Evolutionary conservation across 495 filamentous ascomycete species (phyloP).

Genomic region (Penicillium nucicola): DNA sequence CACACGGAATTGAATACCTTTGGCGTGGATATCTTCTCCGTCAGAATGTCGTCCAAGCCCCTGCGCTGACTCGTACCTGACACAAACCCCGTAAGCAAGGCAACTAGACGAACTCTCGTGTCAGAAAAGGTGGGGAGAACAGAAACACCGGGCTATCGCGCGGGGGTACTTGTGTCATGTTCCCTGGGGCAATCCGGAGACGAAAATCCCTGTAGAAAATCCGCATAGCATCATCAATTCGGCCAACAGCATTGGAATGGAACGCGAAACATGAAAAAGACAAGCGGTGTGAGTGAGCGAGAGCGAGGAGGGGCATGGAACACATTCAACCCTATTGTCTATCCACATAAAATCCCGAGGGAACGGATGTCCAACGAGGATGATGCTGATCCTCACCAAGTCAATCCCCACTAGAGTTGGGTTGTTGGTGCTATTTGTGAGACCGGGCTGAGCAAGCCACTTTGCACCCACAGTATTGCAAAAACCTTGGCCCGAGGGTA

Average conservation of each 20-base stretch:
- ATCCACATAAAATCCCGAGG: conserved; percentile 22
- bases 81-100: background rate
- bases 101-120: background rate
- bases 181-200: background rate
- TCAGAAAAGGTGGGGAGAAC: background rate
- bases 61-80: background rate
- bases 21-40: conserved; percentile 14
- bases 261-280: background rate
- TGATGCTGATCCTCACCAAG: conserved; percentile 20
- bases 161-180: conserved; percentile 4
- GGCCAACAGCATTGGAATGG: background rate
- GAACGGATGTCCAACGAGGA: conserved; percentile 24
- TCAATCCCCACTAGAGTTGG: conserved; percentile 17
- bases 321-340: conserved; percentile 3
- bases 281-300: conserved; percentile 23
- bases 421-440: conserved; percentile 8
- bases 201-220: conserved; percentile 10
- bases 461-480: conserved; percentile 15
- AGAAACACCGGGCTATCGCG: background rate
- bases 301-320: conserved; percentile 4
- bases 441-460: conserved; percentile 18
- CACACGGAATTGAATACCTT: conserved; percentile 1
- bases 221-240: background rate
- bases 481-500: conserved; percentile 12
- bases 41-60: background rate